Evolutionary conservation across 108 stramenopile species (phyloP).

Genomic region (Conticribra weissflogii): DNA sequence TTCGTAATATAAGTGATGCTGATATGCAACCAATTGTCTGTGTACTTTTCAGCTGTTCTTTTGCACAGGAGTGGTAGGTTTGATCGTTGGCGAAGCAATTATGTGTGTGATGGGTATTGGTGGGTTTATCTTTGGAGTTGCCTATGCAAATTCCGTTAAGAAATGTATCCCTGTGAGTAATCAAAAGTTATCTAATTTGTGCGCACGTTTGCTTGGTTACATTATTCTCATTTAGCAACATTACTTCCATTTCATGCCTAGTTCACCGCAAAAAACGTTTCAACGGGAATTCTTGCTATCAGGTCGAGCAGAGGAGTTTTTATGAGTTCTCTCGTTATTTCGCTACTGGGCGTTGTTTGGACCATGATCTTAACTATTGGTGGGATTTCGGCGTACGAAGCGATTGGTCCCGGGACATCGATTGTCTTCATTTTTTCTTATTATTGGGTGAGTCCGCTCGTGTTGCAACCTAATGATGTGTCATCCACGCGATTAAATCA

Average conservation of each 20-base stretch:
- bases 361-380: conserved; percentile 28
- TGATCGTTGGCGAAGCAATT: background rate
- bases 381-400: background rate
- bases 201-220: too few species aligned
- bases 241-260: background rate
- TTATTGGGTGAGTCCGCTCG: conserved; percentile 53
- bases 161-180: conserved; percentile 59
- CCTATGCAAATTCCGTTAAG: conserved; percentile 59
- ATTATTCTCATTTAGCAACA: too few species aligned
- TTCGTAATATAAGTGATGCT: background rate
- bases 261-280: conserved; percentile 2
- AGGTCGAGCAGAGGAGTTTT: conserved; percentile 51
- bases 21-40: too few species aligned
- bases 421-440: conserved; percentile 32
- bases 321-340: conserved; percentile 45
- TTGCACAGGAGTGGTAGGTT: conserved; percentile 26
- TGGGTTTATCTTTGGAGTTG: conserved; percentile 44
- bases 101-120: conserved; percentile 36
- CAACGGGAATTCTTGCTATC: conserved; percentile 55
- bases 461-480: background rate
- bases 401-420: background rate
- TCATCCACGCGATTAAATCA: too few species aligned
- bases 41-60: background rate
- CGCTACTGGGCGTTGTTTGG: conserved; percentile 56
- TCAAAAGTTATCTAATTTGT: background rate